Conservation (phyloP, 2,329 filamentous ascomycete genomes). For the Davidsoniella australis region DNA sequence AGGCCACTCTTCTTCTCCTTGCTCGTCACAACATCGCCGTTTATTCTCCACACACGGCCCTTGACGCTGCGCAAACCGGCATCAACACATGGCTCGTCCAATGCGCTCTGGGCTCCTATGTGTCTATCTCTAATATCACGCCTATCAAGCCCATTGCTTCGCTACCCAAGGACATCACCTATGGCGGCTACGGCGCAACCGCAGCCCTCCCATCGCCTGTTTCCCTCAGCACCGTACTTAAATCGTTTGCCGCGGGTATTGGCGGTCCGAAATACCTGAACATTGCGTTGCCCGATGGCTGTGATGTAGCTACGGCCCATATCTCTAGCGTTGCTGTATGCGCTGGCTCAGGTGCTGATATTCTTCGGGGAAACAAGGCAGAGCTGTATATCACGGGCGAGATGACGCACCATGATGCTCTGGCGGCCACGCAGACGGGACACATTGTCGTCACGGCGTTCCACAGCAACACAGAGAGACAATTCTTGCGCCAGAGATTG, state of each 20-base stretch:
- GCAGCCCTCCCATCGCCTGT: slow-evolving; percentile 26
- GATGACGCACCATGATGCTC: slow-evolving; percentile 80
- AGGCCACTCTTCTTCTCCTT: slow-evolving; percentile 65
- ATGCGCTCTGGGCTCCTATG: slow-evolving; percentile 47
- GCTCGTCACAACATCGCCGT: slow-evolving; percentile 80
- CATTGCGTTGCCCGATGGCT: slow-evolving; percentile 34
- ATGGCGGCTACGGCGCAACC: slow-evolving; percentile 35
- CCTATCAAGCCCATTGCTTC: slow-evolving; percentile 27
- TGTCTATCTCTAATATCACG: slow-evolving; percentile 14
- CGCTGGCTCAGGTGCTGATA: slow-evolving; percentile 67
- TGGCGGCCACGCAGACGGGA: slow-evolving; percentile 71
- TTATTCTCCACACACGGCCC: slow-evolving; percentile 88
- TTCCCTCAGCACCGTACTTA: slow-evolving; percentile 27
- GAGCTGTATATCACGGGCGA: slow-evolving; percentile 85
- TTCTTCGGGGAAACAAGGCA: slow-evolving; percentile 53
- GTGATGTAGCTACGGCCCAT: slow-evolving; percentile 19
- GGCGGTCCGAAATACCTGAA: slow-evolving; percentile 43
- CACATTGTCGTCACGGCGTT: slow-evolving; percentile 71
- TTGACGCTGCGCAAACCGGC: slow-evolving; percentile 71
- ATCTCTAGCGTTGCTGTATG: slow-evolving; percentile 68
- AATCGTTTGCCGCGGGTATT: slow-evolving; percentile 44
- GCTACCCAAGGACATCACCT: slow-evolving; percentile 26
- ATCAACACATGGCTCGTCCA: slow-evolving; percentile 91
- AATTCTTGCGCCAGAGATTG: slow-evolving; percentile 60
- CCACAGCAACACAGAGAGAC: slow-evolving; percentile 84